phyloP scores from a whole-genome alignment of 345 rosid genomes.

The Lepidium africanum region DNA sequence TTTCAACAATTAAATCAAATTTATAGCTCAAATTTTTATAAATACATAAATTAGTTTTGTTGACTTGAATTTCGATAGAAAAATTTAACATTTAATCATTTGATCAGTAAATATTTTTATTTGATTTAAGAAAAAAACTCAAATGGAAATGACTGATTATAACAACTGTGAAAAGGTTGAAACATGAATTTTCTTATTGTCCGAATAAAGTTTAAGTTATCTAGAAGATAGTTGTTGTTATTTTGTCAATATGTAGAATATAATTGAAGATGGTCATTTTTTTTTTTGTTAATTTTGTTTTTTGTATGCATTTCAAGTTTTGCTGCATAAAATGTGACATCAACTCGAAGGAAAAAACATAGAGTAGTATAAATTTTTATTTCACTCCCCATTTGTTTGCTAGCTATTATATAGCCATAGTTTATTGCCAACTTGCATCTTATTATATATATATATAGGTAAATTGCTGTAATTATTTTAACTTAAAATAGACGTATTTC shows the following conservation, averaged over 20 bases:
- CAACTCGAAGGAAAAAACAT: neutral
- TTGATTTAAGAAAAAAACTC: too few species aligned
- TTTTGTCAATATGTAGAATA: neutral
- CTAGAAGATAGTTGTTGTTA: neutral
- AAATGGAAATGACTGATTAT: too few species aligned
- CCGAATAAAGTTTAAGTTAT: neutral
- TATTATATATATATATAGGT: neutral
- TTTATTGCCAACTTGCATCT: slow-evolving; percentile 14
- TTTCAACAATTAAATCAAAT: too few species aligned
- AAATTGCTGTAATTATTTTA: slow-evolving; percentile 14
- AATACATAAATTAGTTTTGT: too few species aligned
- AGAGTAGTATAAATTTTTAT: neutral
- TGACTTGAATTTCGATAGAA: too few species aligned
- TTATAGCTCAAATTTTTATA: too few species aligned
- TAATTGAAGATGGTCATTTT: neutral
- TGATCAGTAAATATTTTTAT: too few species aligned
- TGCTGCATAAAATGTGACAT: neutral
- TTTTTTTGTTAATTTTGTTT: neutral
- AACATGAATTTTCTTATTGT: neutral
- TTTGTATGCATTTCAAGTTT: neutral
- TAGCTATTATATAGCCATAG: neutral
- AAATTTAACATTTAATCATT: too few species aligned
- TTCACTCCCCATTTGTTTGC: neutral
- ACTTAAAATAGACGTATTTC: slow-evolving; percentile 19
- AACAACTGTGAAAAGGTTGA: too few species aligned